These are phyloP conservation scores for Kurtzmaniella quercitrusa DNA, from an alignment of 1,139 yeast species.

Conservation along the genomic window DNA sequence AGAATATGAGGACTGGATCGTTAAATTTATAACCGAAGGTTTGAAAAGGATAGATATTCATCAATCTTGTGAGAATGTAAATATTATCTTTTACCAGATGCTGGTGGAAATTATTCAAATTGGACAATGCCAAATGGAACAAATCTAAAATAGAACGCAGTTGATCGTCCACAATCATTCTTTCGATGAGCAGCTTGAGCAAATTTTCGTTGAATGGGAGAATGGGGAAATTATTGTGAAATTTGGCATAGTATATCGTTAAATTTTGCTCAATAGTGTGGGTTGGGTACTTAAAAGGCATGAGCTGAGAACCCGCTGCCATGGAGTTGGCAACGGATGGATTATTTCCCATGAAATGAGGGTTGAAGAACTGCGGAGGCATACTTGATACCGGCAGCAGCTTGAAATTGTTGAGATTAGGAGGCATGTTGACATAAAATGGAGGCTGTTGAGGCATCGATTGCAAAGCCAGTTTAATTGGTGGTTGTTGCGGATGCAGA, in stretches of 20 bases:
- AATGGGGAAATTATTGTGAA: slow-evolving; percentile 56
- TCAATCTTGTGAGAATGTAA: slow-evolving; percentile 36
- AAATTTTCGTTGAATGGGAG: slow-evolving; percentile 46
- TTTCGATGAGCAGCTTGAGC: slow-evolving; percentile 13
- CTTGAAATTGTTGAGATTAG: slow-evolving; percentile 2
- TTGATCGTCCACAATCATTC: slow-evolving; percentile 25
- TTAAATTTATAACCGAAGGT: slow-evolving; percentile 18
- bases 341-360: too few relatives aligned
- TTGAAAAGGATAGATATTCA: slow-evolving; percentile 42
- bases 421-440: neutral
- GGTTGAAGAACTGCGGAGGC: neutral
- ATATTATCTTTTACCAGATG: slow-evolving; percentile 28
- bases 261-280: slow-evolving; percentile 21
- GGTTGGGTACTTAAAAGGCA: slow-evolving; percentile 10
- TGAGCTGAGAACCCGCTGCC: neutral
- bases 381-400: neutral
- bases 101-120: slow-evolving; percentile 38
- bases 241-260: slow-evolving; percentile 44
- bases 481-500: slow-evolving; percentile 10
- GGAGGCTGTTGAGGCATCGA: slow-evolving; percentile 5
- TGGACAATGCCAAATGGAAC: slow-evolving; percentile 49
- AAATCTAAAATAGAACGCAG: slow-evolving; percentile 42
- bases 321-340: too few relatives aligned
- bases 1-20: slow-evolving; percentile 33
- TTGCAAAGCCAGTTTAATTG: slow-evolving; percentile 5